A percentile compares a stretch with the other conserved stretches of the same genome.
These are phyloP conservation scores for Cinchona pubescens DNA, from an alignment of 257 asterid genomes.

Conservation along the genomic window DNA sequence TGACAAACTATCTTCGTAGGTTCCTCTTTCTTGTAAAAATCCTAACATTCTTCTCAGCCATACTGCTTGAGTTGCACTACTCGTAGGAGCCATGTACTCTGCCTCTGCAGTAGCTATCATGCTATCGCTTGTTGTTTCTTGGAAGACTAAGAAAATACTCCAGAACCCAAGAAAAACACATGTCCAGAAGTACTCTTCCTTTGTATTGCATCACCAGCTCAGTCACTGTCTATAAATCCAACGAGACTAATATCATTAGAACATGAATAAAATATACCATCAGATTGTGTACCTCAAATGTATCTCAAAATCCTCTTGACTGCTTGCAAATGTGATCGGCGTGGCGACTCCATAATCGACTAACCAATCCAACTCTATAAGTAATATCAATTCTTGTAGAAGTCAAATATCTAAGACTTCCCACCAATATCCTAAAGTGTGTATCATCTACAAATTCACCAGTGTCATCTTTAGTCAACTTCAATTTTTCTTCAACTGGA, in stretches of 20 bases:
- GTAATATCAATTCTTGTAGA: background rate
- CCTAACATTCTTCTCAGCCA: background rate
- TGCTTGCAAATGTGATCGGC: background rate
- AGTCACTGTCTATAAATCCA: background rate
- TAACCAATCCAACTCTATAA: background rate
- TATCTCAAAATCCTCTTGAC: no score
- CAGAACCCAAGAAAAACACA: background rate
- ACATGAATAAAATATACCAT: background rate
- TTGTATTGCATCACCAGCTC: background rate
- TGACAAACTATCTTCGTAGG: no score
- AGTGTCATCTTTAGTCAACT: background rate
- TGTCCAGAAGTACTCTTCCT: background rate
- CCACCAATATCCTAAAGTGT: background rate
- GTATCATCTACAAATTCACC: background rate
- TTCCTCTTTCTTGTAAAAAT: background rate
- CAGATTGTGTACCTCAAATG: no score
- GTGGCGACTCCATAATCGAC: background rate
- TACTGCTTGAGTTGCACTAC: background rate
- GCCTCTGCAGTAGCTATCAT: background rate
- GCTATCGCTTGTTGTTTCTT: background rate
- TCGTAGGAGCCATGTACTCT: background rate
- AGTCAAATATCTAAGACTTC: background rate
- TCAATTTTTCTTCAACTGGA: background rate
- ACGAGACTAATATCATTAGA: background rate
- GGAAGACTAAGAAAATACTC: background rate